Evolutionary conservation across 163 green algal genomes (phyloP), one percentile per base, ranked within the genome.

Genomic region (Coccomyxa subellipsoidea): DNA sequence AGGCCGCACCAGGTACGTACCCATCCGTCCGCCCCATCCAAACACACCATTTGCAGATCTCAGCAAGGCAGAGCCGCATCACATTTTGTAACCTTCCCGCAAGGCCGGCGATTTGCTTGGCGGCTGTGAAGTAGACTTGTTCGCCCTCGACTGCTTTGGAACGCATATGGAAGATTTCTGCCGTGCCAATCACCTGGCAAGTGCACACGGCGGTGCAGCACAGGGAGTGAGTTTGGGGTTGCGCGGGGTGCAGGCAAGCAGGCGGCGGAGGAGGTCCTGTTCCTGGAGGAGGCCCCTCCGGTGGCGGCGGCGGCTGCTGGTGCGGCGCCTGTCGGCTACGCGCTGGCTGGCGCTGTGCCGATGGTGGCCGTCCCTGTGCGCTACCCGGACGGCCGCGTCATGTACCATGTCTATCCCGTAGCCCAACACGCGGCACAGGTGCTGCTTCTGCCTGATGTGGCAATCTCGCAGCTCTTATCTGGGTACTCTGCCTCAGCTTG

Each of bases 261-360:
- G 21, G 34, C 32, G 69, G 34, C 69, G 34, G 72, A 78, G 72
- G 72, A 54, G 72, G 32, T 78, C 32, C 72, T 78, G 72, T 40
- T 78, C 72, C 18, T 40, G 12, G 72, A 78, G 7, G n/a, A 40
- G 59, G 27, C 69, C 59, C 15, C 18, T 47, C 27, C 37, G 79
- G 8, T n/a, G 34, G 39, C 7, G 25, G 9, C 76, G 34, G 23
- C 32, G 54, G 69, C 38, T 79, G 79, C 66, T 38, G 29, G 9
- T 70, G 38, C 15, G 38, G 18, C 38, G 40, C 12, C 38, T 71
- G 38, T n/a, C 2, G 27, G n/a, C 66, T 73, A 73, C 66, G 66
- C n/a, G 66, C 66, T 34, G 2, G n/a, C 66, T 27, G 66, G 29
- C n/a, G 66, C 66, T 18, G 66, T 32, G 66, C 66, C 66, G 21